phyloP scores from a whole-genome alignment of 116 monocot genomes.

The Zostera marina region DNA sequence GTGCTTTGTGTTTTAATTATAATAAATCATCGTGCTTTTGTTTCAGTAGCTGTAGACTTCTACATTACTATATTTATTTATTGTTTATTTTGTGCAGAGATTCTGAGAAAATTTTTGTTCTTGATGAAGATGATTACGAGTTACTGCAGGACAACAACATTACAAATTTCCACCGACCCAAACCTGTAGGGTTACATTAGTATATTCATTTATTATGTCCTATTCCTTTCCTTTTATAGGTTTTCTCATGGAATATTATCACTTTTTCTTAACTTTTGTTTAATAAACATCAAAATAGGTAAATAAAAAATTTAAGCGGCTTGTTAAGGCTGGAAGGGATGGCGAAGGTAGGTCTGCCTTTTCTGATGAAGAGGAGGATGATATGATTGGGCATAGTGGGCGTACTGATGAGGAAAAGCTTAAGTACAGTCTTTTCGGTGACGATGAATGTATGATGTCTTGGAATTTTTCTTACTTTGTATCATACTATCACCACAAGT shows the following conservation, averaged over 20 bases:
- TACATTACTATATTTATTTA: background rate
- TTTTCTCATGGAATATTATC: background rate
- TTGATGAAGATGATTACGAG: constrained; percentile 97
- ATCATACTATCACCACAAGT: background rate
- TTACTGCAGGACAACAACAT: constrained; percentile 92
- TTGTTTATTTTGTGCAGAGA: constrained; percentile 29
- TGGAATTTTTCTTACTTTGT: background rate
- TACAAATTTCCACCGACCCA: constrained; percentile 51
- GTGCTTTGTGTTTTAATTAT: constrained; percentile 1
- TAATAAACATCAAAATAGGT: constrained; percentile 23
- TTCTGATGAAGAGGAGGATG: constrained; percentile 67
- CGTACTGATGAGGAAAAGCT: constrained; percentile 81
- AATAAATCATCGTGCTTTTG: too few species aligned
- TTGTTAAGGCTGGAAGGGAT: constrained; percentile 90
- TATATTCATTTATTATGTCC: background rate
- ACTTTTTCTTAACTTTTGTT: too few species aligned
- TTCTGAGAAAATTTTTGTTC: constrained; percentile 63
- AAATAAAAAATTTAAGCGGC: constrained; percentile 64
- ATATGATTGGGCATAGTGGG: constrained; percentile 29
- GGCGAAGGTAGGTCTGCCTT: constrained; percentile 52
- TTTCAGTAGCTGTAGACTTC: background rate
- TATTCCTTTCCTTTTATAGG: background rate
- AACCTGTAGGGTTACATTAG: constrained; percentile 21
- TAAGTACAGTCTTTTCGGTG: constrained; percentile 82
- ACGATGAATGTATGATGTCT: constrained; percentile 56